Base-by-base conservation (phyloP, 768 basidiomycete species). In the Naganishia friedmannii region DNA sequence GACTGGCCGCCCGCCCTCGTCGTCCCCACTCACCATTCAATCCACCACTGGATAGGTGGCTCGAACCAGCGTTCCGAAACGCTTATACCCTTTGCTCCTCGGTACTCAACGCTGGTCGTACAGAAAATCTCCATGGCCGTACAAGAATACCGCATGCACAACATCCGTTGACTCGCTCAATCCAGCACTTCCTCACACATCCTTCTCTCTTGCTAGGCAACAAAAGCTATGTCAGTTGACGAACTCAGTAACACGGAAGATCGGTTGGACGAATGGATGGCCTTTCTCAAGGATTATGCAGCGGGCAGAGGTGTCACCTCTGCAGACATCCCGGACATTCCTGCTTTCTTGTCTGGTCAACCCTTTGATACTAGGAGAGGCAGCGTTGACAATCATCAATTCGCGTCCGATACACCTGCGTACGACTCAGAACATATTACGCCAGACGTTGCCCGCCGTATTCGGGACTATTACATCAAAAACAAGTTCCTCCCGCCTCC, bases 401-500 rank as follows among this genome's bases (percentile, higher is more conserved):
- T 42, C 26, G 23, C 60, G n/a, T 63, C 46, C 15, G 65, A 72
- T 31, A 13, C 42, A 9, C 73, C 73, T 21, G 28, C 70, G 8
- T 74, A 74, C 65, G 31, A 29, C 19, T 56, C 69, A 3, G 34
- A 37, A 2, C 29, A 31, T 1, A 68, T 74, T 45, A 69, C 65
- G 13, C 56, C 23, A 15, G 60, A 63, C 3, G 66, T 55, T 19
- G 74, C 74, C 21, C 37, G 58, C n/a, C 53, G 63, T 8, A 56
- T 75, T 9, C 51, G 71, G 10, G 39, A 68, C 1, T 75, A 70
- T 45, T 73, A 72, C 65, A 31, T 60, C 54, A 32, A 69, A 26
- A 39, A 74, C 54, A 60, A 56, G 9, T 77, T 67, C 32, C 68
- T 77, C 0, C 76, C 76, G 3, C 74, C 76, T 13, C 76, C 76